These are phyloP conservation scores for Pseudocercospora musae DNA, from an alignment of 2,329 filamentous ascomycete genomes.

Conservation along the genomic window DNA sequence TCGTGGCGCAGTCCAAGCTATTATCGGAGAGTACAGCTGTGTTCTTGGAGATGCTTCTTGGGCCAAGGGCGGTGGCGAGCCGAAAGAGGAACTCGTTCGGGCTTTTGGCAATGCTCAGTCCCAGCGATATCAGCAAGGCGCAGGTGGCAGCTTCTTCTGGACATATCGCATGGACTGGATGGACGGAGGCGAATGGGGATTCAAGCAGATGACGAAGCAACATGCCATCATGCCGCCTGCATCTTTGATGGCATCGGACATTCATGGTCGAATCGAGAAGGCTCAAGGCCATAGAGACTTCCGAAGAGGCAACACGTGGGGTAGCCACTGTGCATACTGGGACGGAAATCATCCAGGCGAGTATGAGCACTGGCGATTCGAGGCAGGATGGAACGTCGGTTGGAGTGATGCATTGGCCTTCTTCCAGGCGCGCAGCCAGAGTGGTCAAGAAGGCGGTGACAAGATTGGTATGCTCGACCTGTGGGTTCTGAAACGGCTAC, in stretches of 20 bases:
- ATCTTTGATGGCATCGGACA: slow-evolving; percentile 38
- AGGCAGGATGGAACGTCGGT: slow-evolving; percentile 55
- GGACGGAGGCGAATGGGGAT: slow-evolving; percentile 61
- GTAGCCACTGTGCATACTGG: slow-evolving; percentile 52
- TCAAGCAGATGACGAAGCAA: slow-evolving; percentile 51
- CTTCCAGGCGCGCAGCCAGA: slow-evolving; percentile 43
- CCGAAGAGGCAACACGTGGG: slow-evolving; percentile 38
- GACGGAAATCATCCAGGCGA: slow-evolving; percentile 43
- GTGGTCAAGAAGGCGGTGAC: slow-evolving; percentile 43
- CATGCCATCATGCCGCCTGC: slow-evolving; percentile 43
- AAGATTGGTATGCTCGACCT: slow-evolving; percentile 57
- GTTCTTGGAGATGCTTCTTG: slow-evolving; percentile 53
- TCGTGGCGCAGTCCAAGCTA: slow-evolving; percentile 49
- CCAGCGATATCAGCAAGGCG: slow-evolving; percentile 47
- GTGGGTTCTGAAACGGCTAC: slow-evolving; percentile 56
- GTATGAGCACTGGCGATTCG: slow-evolving; percentile 53
- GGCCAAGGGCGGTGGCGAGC: slow-evolving; percentile 36
- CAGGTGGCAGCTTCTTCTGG: slow-evolving; percentile 58
- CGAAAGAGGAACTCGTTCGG: slow-evolving; percentile 41
- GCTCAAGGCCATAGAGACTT: slow-evolving; percentile 42
- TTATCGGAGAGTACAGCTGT: slow-evolving; percentile 59
- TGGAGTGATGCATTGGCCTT: slow-evolving; percentile 55
- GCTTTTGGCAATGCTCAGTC: slow-evolving; percentile 51
- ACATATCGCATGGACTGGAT: slow-evolving; percentile 62
- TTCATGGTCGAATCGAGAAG: slow-evolving; percentile 37